A percentile compares a stretch with the other conserved stretches of the same genome.
These are phyloP conservation scores for Tricholoma flavovirens DNA, from an alignment of 768 basidiomycete species.

Conservation along the genomic window DNA sequence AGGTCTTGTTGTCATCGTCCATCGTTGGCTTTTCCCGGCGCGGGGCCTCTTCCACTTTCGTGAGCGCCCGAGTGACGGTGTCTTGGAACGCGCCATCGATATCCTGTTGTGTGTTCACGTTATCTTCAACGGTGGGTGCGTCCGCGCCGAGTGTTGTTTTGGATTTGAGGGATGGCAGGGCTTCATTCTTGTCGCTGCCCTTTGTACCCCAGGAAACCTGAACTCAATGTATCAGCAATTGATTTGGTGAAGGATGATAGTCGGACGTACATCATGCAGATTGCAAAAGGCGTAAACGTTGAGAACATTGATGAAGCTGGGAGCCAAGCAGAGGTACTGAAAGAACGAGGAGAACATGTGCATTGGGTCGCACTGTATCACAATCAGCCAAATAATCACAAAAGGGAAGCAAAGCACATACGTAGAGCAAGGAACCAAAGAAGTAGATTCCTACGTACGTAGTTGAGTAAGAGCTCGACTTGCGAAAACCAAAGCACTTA, in stretches of 20 bases:
- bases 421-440: conserved; percentile 76
- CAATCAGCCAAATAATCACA: background rate
- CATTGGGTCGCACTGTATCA: conserved; percentile 84
- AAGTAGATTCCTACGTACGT: conserved; percentile 64
- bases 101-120: conserved; percentile 66
- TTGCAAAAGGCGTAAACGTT: conserved; percentile 98
- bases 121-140: conserved; percentile 69
- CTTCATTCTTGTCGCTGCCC: conserved; percentile 81
- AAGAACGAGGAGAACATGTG: conserved; percentile 94
- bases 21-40: conserved; percentile 60
- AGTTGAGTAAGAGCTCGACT: conserved; percentile 8
- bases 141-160: conserved; percentile 57
- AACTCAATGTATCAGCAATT: conserved; percentile 1
- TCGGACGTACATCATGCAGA: conserved; percentile 67
- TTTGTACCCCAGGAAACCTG: conserved; percentile 93
- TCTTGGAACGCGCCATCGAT: conserved; percentile 79
- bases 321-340: conserved; percentile 85
- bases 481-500: conserved; percentile 18
- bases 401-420: conserved; percentile 34
- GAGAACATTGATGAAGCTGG: conserved; percentile 89
- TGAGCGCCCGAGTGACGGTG: conserved; percentile 72
- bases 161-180: conserved; percentile 61
- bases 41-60: conserved; percentile 45
- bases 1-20: conserved; percentile 80
- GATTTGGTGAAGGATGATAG: background rate